Percentiles rank a stretch among this genome's conserved stretches.
phyloP scores from a whole-genome alignment of 805 yeast species.

The Zygoascus tannicola region DNA sequence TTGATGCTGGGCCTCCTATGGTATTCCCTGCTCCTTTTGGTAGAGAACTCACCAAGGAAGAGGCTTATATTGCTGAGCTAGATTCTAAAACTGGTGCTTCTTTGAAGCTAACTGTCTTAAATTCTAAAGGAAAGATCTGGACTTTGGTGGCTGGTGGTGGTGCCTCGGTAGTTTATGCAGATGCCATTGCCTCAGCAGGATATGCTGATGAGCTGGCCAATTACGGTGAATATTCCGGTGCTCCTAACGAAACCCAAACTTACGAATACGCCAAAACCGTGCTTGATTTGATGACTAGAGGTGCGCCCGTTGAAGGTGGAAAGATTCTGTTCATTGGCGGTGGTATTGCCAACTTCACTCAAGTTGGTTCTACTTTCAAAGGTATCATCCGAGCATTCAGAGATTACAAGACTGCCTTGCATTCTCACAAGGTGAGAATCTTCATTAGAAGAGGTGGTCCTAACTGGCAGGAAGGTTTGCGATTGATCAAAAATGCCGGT shows the following conservation, averaged over 20 bases:
- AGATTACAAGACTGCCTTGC: slow-evolving; percentile 31
- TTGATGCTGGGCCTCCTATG: slow-evolving; percentile 41
- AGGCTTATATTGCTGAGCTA: slow-evolving; percentile 39
- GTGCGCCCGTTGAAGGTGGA: slow-evolving; percentile 31
- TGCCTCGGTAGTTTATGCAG: slow-evolving; percentile 40
- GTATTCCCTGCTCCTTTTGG: slow-evolving; percentile 42
- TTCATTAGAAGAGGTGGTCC: slow-evolving; percentile 41
- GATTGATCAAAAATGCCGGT: slow-evolving; percentile 36
- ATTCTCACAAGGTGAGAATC: slow-evolving; percentile 33
- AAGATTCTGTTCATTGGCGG: slow-evolving; percentile 39
- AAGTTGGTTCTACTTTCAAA: slow-evolving; percentile 40
- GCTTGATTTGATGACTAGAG: slow-evolving; percentile 37
- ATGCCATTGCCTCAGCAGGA: slow-evolving; percentile 40
- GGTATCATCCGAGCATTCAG: slow-evolving; percentile 42
- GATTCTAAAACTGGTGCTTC: slow-evolving; percentile 42
- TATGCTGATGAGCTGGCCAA: slow-evolving; percentile 37
- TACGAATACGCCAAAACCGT: slow-evolving; percentile 41
- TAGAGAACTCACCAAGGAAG: slow-evolving; percentile 36
- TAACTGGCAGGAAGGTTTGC: slow-evolving; percentile 41
- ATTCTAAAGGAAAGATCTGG: slow-evolving; percentile 38
- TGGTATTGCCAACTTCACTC: slow-evolving; percentile 40
- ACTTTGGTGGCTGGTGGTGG: slow-evolving; percentile 42
- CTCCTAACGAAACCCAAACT: slow-evolving; percentile 39
- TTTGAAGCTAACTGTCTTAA: slow-evolving; percentile 35
- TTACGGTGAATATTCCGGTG: slow-evolving; percentile 42